Conservation (phyloP, 2,329 filamentous ascomycete species). For the Talaromyces sp. region DNA sequence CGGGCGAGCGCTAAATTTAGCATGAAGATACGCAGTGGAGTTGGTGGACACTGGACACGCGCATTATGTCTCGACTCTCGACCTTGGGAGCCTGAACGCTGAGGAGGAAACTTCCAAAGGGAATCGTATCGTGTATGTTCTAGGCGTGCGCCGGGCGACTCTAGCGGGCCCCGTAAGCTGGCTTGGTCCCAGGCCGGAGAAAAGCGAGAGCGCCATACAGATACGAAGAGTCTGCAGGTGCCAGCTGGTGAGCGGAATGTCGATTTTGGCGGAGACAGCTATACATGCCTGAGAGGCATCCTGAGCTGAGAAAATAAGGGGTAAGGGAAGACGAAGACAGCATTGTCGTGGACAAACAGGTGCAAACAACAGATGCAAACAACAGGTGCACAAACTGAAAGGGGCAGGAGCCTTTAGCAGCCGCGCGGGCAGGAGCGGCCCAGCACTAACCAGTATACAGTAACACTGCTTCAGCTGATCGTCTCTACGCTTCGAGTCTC, state of each 20-base stretch:
- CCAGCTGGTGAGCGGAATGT: not conserved
- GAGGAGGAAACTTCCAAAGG: not conserved
- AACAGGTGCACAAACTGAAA: too few species aligned
- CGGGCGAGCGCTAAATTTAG: not conserved
- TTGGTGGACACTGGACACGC: not conserved
- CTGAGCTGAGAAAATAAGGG: not conserved
- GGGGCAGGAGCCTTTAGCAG: not conserved
- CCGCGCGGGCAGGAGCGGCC: not conserved
- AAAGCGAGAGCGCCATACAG: not conserved
- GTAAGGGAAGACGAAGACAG: not conserved
- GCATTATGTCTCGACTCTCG: not conserved
- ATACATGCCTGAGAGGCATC: not conserved
- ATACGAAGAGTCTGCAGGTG: not conserved
- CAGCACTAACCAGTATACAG: not conserved
- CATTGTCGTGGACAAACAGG: too few species aligned
- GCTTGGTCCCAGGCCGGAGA: not conserved
- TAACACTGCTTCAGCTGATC: not conserved
- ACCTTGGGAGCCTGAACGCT: not conserved
- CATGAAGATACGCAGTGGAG: not conserved
- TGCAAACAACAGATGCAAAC: too few species aligned
- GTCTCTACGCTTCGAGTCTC: too few species aligned
- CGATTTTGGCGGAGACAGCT: too few species aligned
- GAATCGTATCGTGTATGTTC: not conserved
- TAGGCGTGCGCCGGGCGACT: not conserved
- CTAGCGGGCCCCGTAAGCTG: not conserved